Base-by-base conservation (phyloP, 345 rosid species). In the Abelmoschus esculentus region DNA sequence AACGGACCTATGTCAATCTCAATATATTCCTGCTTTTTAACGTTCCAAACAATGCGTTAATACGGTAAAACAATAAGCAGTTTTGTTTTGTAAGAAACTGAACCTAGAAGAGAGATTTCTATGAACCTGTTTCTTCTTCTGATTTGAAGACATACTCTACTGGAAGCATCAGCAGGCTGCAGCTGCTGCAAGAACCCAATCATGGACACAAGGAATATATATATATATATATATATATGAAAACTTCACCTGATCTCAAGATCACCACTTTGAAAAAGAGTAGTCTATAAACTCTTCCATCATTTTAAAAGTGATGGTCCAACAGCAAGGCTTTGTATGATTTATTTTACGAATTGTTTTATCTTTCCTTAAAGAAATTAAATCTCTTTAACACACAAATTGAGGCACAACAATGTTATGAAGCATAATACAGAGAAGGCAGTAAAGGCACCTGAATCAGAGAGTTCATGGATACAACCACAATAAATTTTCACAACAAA, bases 161-260 rank as follows among this genome's bases (percentile, higher is more conserved):
- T 55, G 66, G 83, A 80, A 70, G 78, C 84, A 56, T 69, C 75
- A 3, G n/a, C n/a, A n/a, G n/a, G n/a, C n/a, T n/a, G 82, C 80
- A 67, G 86, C 86, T 19, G 86, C 82, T 8, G 77, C 80, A 70
- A 86, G 83, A 56, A 80, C 83, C 67, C 79, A 70, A 74, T 82
- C 84, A 54, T 82, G 83, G 66, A 86, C 81, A 71, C 75, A 77
- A 75, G 89, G 89, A 72, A 82, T 74, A 62, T 78, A 81, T 52
- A 31, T 31, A 4, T 31, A 31, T 11, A 55, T 53, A 52, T 36
- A 31, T 36, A 6, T 5, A 34, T 34, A 69, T 9, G 59, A 46
- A 22, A 8, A 47, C 22, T 40, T 67, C n/a, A 80, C 89, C 87
- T 80, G 69, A 82, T 80, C 76, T 83, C 85, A 64, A 83, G 13